Conservation (phyloP, 2,329 filamentous ascomycete species). For the Claviceps sp. region DNA sequence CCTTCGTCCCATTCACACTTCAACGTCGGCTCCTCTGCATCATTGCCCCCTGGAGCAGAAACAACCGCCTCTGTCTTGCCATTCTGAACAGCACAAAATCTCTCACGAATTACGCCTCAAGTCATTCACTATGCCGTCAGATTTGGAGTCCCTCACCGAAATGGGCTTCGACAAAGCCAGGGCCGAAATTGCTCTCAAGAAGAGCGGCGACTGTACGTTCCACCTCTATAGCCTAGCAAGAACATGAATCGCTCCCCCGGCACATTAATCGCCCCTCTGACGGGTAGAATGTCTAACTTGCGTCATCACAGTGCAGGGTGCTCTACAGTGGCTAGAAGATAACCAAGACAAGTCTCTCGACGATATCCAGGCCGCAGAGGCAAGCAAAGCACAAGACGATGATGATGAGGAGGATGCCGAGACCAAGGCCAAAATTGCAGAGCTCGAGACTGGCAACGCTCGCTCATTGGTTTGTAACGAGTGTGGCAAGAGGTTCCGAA, state of each 20-base stretch:
- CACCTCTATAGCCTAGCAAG: neutral
- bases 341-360: slow-evolving; percentile 82
- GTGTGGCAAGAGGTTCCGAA: slow-evolving; percentile 83
- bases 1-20: neutral
- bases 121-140: slow-evolving; percentile 28
- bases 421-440: slow-evolving; percentile 43
- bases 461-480: slow-evolving; percentile 86
- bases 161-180: slow-evolving; percentile 77
- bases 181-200: slow-evolving; percentile 72
- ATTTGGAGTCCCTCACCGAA: slow-evolving; percentile 48
- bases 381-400: slow-evolving; percentile 30
- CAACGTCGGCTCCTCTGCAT: neutral
- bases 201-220: slow-evolving; percentile 62
- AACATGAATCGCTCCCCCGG: neutral
- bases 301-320: slow-evolving; percentile 56
- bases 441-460: slow-evolving; percentile 55
- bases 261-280: neutral
- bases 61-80: neutral
- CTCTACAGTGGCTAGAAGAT: slow-evolving; percentile 87
- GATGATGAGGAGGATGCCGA: slow-evolving; percentile 32
- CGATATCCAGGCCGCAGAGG: slow-evolving; percentile 48
- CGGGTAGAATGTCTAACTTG: neutral
- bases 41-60: neutral
- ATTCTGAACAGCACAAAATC: neutral
- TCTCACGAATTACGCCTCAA: neutral